A percentile compares a stretch with the other conserved stretches of the same genome.
These are phyloP conservation scores for Ophiostoma sp. DNA, from an alignment of 2,329 filamentous ascomycete genomes.

Conservation along the genomic window DNA sequence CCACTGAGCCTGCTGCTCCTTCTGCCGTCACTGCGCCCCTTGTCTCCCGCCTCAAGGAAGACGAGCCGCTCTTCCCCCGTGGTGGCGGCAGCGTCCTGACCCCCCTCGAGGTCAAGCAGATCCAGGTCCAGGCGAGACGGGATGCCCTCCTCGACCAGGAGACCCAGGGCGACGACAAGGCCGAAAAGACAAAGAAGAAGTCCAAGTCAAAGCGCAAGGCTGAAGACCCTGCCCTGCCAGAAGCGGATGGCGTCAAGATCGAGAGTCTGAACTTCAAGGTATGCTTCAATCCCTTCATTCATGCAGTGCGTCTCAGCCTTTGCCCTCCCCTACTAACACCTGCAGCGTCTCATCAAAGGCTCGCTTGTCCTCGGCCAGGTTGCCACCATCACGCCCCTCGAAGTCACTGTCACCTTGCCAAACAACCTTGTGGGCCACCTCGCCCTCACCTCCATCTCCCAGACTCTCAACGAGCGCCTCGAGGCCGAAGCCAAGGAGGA, in stretches of 20 bases:
- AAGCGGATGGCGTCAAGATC: constrained; percentile 60
- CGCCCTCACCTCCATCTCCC: constrained; percentile 85
- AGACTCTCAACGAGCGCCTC: constrained; percentile 68
- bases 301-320: too few relatives aligned
- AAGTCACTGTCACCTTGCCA: constrained; percentile 75
- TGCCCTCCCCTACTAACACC: constrained; percentile 15
- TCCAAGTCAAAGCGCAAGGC: constrained; percentile 47
- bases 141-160: constrained; percentile 88
- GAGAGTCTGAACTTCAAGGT: constrained; percentile 89
- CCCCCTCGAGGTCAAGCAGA: constrained; percentile 92
- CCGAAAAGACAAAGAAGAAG: constrained; percentile 47
- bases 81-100: constrained; percentile 87
- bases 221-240: constrained; percentile 44
- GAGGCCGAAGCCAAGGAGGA: constrained; percentile 47
- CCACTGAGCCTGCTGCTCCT: neutral
- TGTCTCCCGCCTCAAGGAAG: constrained; percentile 57
- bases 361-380: constrained; percentile 85
- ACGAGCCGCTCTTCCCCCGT: constrained; percentile 86
- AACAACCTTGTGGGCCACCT: constrained; percentile 91
- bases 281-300: constrained; percentile 29
- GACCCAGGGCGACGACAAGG: constrained; percentile 47
- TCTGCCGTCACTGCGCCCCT: constrained; percentile 29
- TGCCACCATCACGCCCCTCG: constrained; percentile 69
- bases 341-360: constrained; percentile 72
- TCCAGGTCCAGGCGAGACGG: constrained; percentile 84